Conservation (phyloP, 2,329 filamentous ascomycete species). For the Cyphellophora europaea region DNA sequence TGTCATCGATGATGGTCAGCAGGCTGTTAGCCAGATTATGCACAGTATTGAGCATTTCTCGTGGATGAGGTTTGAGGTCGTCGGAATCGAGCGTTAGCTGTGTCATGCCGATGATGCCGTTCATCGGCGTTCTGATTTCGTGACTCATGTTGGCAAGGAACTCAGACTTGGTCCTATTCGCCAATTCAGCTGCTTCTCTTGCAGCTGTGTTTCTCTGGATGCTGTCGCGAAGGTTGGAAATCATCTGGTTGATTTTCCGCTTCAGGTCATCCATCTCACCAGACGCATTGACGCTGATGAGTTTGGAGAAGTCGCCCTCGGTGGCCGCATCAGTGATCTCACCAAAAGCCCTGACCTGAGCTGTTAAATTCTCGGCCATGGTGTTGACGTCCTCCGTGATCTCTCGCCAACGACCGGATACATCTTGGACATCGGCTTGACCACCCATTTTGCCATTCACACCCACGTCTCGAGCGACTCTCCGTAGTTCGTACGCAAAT, state of each 20-base stretch:
- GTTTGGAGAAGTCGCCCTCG: conserved; percentile 92
- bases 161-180: conserved; percentile 96
- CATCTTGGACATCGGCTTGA: conserved; percentile 85
- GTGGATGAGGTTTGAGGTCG: conserved; percentile 85
- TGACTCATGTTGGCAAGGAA: conserved; percentile 99
- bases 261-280: conserved; percentile 99
- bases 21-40: conserved; percentile 94
- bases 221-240: conserved; percentile 87
- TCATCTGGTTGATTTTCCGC: conserved; percentile 99
- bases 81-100: conserved; percentile 92
- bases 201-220: conserved; percentile 95
- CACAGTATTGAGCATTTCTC: conserved; percentile 97
- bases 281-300: conserved; percentile 92
- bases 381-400: conserved; percentile 96
- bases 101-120: conserved; percentile 97
- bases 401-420: conserved; percentile 94
- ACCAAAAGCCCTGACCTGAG: conserved; percentile 93
- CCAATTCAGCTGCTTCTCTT: conserved; percentile 88
- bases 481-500: conserved; percentile 92
- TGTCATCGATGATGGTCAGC: conserved; percentile 87
- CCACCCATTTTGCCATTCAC: conserved; percentile 98
- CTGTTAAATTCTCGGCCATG: conserved; percentile 79
- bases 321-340: conserved; percentile 98
- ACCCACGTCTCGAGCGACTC: conserved; percentile 91
- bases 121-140: conserved; percentile 95